Conservation (phyloP, 768 basidiomycete genomes). For the Gloeostereum incarnatum region DNA sequence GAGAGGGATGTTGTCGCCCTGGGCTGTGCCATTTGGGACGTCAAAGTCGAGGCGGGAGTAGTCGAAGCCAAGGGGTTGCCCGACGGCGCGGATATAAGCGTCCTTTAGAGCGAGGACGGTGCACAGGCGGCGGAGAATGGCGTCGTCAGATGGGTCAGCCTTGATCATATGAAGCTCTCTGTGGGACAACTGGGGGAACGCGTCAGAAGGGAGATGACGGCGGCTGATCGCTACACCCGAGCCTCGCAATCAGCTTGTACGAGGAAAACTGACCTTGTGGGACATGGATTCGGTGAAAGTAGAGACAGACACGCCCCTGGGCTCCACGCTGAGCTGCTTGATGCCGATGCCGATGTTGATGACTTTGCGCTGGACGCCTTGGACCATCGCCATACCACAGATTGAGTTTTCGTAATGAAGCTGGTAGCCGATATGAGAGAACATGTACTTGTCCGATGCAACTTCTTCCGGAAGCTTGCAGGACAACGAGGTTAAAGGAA, state of each 20-base stretch:
- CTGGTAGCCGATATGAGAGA: constrained; percentile 77
- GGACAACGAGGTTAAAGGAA: not conserved
- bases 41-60: constrained; percentile 78
- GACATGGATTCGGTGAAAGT: constrained; percentile 66
- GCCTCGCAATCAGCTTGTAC: not conserved
- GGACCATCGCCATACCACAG: constrained; percentile 81
- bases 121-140: constrained; percentile 63
- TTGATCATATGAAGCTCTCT: constrained; percentile 46
- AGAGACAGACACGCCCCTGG: constrained; percentile 44
- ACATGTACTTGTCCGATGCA: constrained; percentile 53
- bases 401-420: constrained; percentile 59
- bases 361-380: constrained; percentile 66
- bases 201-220: not conserved
- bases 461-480: constrained; percentile 46
- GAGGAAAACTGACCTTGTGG: constrained; percentile 53
- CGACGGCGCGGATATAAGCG: constrained; percentile 78
- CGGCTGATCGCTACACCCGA: too few species aligned
- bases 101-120: constrained; percentile 74
- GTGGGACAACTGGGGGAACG: constrained; percentile 13
- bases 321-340: constrained; percentile 56
- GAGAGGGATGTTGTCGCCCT: constrained; percentile 59
- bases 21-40: constrained; percentile 48
- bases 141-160: constrained; percentile 46
- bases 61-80: constrained; percentile 75
- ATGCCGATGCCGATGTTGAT: constrained; percentile 79